Evolutionary conservation across 140 eudicot genomes (phyloP).

Genomic region (Senecio squalidus): DNA sequence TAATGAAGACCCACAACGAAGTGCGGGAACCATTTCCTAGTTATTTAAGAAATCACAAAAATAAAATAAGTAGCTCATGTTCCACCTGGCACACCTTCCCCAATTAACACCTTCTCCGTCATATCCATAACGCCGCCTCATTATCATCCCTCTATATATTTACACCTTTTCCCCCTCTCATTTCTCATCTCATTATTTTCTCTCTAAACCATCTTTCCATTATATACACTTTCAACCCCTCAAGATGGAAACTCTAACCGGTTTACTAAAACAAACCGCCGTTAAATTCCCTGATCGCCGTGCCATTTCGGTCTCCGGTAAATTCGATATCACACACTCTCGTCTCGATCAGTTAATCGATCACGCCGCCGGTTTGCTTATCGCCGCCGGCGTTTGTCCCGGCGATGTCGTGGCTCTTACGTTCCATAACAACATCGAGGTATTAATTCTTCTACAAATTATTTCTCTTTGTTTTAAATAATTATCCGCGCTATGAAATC

Average conservation of each 20-base stretch:
- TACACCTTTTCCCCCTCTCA: background rate
- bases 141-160: background rate
- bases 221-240: background rate
- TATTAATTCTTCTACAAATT: too few species aligned
- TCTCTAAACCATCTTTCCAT: background rate
- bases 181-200: background rate
- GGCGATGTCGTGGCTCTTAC: slow-evolving; percentile 91
- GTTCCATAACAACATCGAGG: slow-evolving; percentile 91
- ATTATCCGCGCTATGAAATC: too few species aligned
- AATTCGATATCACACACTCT: slow-evolving; percentile 57
- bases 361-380: slow-evolving; percentile 54
- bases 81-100: slow-evolving; percentile 32
- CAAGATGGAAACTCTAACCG: slow-evolving; percentile 53
- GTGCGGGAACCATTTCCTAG: too few species aligned
- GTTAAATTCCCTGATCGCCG: slow-evolving; percentile 62
- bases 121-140: slow-evolving; percentile 25
- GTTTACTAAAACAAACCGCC: slow-evolving; percentile 47
- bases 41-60: too few species aligned
- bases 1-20: too few species aligned
- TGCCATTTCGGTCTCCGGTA: slow-evolving; percentile 72
- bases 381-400: slow-evolving; percentile 71
- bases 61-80: too few species aligned
- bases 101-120: slow-evolving; percentile 30
- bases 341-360: slow-evolving; percentile 52
- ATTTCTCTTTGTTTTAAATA: too few species aligned